Evolutionary conservation across 192 early-diverging fungal genomes (phyloP), one percentile per base, ranked within the genome.

Genomic region (Linnemannia hyalina): DNA sequence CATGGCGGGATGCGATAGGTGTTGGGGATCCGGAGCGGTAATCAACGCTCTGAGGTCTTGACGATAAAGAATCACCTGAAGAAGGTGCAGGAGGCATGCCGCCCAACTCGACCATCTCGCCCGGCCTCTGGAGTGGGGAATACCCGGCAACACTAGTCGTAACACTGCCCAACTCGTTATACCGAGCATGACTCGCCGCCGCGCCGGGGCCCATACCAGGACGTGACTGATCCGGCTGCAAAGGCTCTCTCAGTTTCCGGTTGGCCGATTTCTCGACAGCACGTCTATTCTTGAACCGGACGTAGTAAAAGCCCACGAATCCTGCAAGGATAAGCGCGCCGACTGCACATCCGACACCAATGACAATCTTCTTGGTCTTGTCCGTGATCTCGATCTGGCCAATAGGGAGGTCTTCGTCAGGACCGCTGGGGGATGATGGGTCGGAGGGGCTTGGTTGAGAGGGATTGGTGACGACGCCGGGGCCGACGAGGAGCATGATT

Each of bases 281-380:
- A 23, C 83, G 78, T 16, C 44, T 76, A 57, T 85, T 85, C 35
- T 74, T 72, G 75, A 76, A 85, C 36, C 83, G 78, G n/a, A 85
- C 77, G 70, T 73, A 73, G 36, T 85, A 85, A 23, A 85, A 85
- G 0, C 74, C 83, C 2, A 77, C 74, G 22, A 85, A 40, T 40
- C 83, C 83, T 6, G 83, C 83, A 0, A 85, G 18, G 70, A 85
- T 11, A 23, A 85, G 36, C 6, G 69, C 73, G n/a, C 78, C 83
- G 15, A 80, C 83, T 2, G 78, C 78, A 77, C 78, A 80, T 4
- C 83, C 83, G 18, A 85, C 83, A 26, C 78, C 78, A 29, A 85
- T 80, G 44, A 85, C 46, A 20, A 85, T 74, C 4, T 41, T 68
- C 38, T 85, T 85, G 36, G 83, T 85, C 70, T 63, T 74, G 47